Evolutionary conservation across 1,284 basidiomycete species (phyloP).

Genomic region (Puccinia novopanici): DNA sequence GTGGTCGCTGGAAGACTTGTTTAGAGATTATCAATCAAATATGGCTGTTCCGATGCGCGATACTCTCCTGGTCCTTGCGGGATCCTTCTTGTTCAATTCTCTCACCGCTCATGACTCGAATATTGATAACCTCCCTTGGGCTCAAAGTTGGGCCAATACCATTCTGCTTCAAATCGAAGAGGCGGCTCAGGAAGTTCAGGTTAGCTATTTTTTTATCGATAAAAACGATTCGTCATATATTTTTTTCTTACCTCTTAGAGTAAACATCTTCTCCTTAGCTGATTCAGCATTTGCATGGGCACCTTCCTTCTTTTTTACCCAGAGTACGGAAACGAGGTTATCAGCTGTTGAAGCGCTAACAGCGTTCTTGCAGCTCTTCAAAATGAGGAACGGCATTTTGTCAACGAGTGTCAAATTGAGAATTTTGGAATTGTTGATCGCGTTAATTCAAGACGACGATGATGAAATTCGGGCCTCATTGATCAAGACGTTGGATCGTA

Average conservation of each 20-base stretch:
- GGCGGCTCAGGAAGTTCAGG: constrained; percentile 38
- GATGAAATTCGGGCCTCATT: constrained; percentile 29
- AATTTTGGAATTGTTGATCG: constrained; percentile 32
- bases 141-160: not conserved
- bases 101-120: not conserved
- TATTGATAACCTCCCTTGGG: not conserved
- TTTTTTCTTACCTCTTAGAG: too few species aligned
- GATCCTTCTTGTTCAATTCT: constrained; percentile 12
- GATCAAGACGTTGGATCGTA: constrained; percentile 3
- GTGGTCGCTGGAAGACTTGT: constrained; percentile 30
- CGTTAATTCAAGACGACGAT: constrained; percentile 47
- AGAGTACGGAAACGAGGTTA: constrained; percentile 45
- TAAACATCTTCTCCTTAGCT: not conserved
- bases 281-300: not conserved
- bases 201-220: constrained; percentile 12
- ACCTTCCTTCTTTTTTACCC: not conserved
- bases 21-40: constrained; percentile 13
- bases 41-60: constrained; percentile 25
- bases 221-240: not conserved
- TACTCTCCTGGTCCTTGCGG: constrained; percentile 31
- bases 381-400: not conserved
- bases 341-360: constrained; percentile 32
- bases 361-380: constrained; percentile 6
- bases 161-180: constrained; percentile 21
- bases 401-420: not conserved